A percentile compares a stretch with the other conserved stretches of the same genome.
Conservation (phyloP, 2,329 filamentous ascomycete genomes). For the Emergomyces pasteurianus region DNA sequence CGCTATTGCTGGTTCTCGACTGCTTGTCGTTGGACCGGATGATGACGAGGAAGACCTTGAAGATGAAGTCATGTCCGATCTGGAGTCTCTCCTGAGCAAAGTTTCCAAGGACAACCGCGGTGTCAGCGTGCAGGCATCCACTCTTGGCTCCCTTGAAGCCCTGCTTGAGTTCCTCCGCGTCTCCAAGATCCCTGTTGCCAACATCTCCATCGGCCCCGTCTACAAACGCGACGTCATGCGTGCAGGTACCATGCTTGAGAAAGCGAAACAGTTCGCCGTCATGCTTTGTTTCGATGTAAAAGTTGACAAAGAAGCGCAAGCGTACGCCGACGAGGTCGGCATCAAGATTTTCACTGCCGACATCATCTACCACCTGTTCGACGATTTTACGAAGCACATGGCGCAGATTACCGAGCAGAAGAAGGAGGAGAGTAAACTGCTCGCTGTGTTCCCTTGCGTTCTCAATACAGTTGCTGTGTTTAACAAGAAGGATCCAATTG, state of each 20-base stretch:
- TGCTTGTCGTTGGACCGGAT: conserved; percentile 86
- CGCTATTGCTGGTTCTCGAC: conserved; percentile 88
- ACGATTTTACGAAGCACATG: conserved; percentile 94
- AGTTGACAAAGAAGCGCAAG: conserved; percentile 88
- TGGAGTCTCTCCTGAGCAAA: conserved; percentile 79
- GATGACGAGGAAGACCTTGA: conserved; percentile 95
- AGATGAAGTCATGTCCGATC: conserved; percentile 91
- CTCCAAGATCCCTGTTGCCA: conserved; percentile 93
- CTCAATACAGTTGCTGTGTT: conserved; percentile 84
- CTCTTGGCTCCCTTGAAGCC: conserved; percentile 90
- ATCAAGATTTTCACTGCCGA: conserved; percentile 98
- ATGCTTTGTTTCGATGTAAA: conserved; percentile 99
- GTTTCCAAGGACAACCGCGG: conserved; percentile 87
- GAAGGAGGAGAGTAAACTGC: conserved; percentile 91
- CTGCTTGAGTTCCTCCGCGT: conserved; percentile 90
- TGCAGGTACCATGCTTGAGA: conserved; percentile 89
- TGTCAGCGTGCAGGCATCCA: conserved; percentile 95
- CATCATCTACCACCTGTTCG: conserved; percentile 98
- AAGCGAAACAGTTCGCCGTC: conserved; percentile 86
- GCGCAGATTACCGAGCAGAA: conserved; percentile 72
- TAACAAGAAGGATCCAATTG: conserved; percentile 95
- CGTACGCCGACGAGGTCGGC: conserved; percentile 83
- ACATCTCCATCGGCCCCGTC: conserved; percentile 93
- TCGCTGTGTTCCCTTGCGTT: conserved; percentile 94
- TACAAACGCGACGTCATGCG: conserved; percentile 97